Conservation (phyloP, 306 rosid genomes). For the Comarum palustre region DNA sequence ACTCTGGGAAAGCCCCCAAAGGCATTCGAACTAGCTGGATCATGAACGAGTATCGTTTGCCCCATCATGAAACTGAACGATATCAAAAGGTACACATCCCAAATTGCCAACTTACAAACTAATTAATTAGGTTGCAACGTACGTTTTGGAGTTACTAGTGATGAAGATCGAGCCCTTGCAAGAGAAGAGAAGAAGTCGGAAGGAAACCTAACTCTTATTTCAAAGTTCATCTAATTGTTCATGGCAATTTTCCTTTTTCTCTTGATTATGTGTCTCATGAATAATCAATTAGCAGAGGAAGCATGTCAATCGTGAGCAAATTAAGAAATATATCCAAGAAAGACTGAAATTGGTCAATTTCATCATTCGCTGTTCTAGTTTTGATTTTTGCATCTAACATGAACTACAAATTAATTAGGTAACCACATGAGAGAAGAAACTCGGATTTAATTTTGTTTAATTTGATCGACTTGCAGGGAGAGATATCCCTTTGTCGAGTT, state of each 20-base stretch:
- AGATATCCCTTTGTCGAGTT: slow-evolving; percentile 90
- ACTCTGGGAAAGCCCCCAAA: slow-evolving; percentile 95
- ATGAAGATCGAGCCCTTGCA: not conserved
- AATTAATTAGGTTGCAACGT: not conserved
- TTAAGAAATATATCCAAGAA: not conserved
- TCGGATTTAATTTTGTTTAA: slow-evolving; percentile 2
- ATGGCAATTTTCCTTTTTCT: not conserved
- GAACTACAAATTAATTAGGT: not conserved
- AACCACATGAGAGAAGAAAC: not conserved
- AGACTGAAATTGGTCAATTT: not conserved
- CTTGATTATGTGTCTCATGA: not conserved
- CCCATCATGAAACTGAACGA: slow-evolving; percentile 90
- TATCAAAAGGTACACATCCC: slow-evolving; percentile 94
- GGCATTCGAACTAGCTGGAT: slow-evolving; percentile 97
- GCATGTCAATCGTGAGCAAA: not conserved
- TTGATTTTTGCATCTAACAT: not conserved
- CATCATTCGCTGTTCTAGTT: not conserved
- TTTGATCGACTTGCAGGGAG: slow-evolving; percentile 46
- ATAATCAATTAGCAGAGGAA: not conserved
- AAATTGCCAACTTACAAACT: too few species aligned
- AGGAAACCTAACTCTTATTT: not conserved
- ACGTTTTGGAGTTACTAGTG: not conserved
- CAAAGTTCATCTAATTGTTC: too few species aligned
- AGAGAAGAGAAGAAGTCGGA: not conserved
- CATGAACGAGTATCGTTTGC: slow-evolving; percentile 97